phyloP scores from a whole-genome alignment of 345 rosid genomes.

The Conringia planisiliqua region DNA sequence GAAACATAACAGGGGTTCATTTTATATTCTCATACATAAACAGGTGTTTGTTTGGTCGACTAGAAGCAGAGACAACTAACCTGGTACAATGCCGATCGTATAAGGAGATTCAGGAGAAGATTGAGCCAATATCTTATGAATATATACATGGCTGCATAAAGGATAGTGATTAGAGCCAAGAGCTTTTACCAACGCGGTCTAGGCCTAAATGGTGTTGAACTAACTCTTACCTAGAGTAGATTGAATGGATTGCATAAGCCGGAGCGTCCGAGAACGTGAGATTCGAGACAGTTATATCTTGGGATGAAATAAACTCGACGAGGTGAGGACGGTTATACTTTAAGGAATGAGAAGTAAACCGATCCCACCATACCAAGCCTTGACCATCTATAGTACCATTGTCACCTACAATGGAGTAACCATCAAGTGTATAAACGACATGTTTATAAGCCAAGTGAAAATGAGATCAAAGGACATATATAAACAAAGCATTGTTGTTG shows the following conservation, averaged over 20 bases:
- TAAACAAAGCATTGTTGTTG: not conserved
- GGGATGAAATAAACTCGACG: constrained; percentile 46
- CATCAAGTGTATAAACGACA: not conserved
- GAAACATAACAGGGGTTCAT: not conserved
- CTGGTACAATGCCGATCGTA: constrained; percentile 54
- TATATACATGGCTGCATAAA: constrained; percentile 40
- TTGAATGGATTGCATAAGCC: constrained; percentile 56
- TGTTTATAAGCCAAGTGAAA: not conserved
- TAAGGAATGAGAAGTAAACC: constrained; percentile 41
- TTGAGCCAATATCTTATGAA: constrained; percentile 39
- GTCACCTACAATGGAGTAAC: constrained; percentile 39
- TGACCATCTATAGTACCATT: constrained; percentile 76
- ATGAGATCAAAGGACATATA: not conserved
- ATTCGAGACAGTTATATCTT: constrained; percentile 47
- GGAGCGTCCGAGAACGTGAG: constrained; percentile 58
- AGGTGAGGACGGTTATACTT: constrained; percentile 51
- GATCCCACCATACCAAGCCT: constrained; percentile 69
- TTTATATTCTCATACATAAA: not conserved
- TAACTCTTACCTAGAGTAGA: constrained; percentile 54
- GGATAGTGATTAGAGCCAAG: not conserved
- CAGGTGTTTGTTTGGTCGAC: not conserved
- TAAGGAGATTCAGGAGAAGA: constrained; percentile 47
- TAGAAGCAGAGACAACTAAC: constrained; percentile 28
- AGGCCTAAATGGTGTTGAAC: not conserved
- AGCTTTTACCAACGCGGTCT: not conserved